These are phyloP conservation scores for Sedum album DNA, from an alignment of 164 flowering plant species.

Conservation along the genomic window DNA sequence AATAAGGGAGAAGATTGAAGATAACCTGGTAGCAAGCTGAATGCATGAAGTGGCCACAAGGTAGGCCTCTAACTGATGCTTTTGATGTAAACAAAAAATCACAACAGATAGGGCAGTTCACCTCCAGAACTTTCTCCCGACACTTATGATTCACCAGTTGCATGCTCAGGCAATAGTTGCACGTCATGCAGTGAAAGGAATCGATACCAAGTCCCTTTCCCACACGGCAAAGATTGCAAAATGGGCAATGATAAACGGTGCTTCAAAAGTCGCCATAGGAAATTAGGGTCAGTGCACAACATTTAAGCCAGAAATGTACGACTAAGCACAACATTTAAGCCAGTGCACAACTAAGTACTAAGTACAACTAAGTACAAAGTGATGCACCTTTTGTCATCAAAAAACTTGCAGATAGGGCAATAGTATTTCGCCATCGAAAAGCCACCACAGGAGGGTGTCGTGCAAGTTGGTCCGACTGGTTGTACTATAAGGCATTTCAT, in stretches of 20 bases:
- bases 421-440: slow-evolving; percentile 80
- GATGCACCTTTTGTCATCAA: slow-evolving; percentile 86
- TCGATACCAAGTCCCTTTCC: slow-evolving; percentile 88
- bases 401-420: slow-evolving; percentile 84
- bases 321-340: neutral
- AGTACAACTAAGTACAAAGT: neutral
- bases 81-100: slow-evolving; percentile 87
- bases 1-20: neutral
- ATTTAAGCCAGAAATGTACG: neutral
- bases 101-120: slow-evolving; percentile 91
- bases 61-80: slow-evolving; percentile 69
- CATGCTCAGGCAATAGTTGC: slow-evolving; percentile 81
- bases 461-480: slow-evolving; percentile 72
- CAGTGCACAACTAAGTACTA: neutral
- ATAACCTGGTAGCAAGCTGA: slow-evolving; percentile 85
- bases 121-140: slow-evolving; percentile 81
- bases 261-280: slow-evolving; percentile 24
- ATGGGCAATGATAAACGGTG: slow-evolving; percentile 90
- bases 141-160: slow-evolving; percentile 71
- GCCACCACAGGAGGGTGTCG: slow-evolving; percentile 73
- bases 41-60: slow-evolving; percentile 97
- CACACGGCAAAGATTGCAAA: slow-evolving; percentile 91
- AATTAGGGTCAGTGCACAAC: neutral
- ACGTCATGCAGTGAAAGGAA: slow-evolving; percentile 92
- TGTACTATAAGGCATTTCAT: slow-evolving; percentile 83